These are phyloP conservation scores for Eucalyptus rudis DNA, from an alignment of 345 rosid genomes.

Conservation along the genomic window DNA sequence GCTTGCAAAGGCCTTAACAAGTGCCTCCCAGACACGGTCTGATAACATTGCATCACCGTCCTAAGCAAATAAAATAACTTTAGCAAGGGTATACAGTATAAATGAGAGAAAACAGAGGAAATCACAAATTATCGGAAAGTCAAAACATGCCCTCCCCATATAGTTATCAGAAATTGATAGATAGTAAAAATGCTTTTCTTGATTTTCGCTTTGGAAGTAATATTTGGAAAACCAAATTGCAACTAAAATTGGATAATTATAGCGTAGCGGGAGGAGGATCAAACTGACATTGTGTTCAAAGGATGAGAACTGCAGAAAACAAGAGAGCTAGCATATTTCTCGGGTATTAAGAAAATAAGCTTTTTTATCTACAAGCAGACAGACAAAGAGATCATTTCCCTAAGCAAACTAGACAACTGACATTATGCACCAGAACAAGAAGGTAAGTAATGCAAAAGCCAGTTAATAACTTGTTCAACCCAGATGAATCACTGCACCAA, in stretches of 20 bases:
- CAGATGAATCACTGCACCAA: not conserved
- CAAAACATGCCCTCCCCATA: not conserved
- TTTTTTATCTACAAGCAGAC: not conserved
- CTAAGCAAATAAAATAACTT: conserved; percentile 20
- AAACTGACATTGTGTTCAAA: not conserved
- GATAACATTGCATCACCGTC: conserved; percentile 82
- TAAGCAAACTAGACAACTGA: not conserved
- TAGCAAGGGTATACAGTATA: not conserved
- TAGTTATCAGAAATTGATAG: not conserved
- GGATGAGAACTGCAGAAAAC: not conserved
- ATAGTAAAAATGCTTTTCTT: not conserved
- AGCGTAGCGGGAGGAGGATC: not conserved
- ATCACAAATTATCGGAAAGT: not conserved
- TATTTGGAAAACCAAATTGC: not conserved
- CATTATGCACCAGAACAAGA: not conserved
- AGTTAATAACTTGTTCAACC: not conserved
- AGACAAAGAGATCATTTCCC: not conserved
- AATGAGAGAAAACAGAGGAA: not conserved
- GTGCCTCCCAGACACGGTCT: conserved; percentile 92
- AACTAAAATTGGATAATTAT: not conserved
- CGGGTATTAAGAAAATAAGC: not conserved
- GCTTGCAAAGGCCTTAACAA: conserved; percentile 78
- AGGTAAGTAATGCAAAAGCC: not conserved
- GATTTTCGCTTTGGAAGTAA: not conserved
- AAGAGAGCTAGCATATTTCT: not conserved